Conservation (phyloP, 352 stramenopile species). For the Phytopythium vexans region DNA sequence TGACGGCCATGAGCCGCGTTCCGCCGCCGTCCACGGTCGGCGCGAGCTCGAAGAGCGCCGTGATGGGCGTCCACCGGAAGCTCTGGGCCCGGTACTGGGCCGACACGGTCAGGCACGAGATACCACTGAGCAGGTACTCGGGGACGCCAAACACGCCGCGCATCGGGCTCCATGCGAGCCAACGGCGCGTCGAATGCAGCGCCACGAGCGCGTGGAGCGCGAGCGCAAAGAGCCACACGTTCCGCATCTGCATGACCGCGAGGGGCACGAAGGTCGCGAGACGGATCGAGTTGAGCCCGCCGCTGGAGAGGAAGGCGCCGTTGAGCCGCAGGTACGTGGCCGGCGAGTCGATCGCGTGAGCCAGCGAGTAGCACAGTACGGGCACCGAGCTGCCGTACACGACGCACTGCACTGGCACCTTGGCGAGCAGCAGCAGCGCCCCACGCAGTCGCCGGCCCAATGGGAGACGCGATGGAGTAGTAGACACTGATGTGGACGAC, state of each 20-base stretch:
- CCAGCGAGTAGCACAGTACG: slow-evolving; percentile 36
- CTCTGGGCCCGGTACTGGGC: slow-evolving; percentile 19
- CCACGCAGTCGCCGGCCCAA: not conserved
- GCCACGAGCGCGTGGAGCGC: slow-evolving; percentile 19
- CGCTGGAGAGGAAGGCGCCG: slow-evolving; percentile 23
- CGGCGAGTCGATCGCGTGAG: slow-evolving; percentile 40
- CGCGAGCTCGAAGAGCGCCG: no score
- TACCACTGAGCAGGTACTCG: slow-evolving; percentile 30
- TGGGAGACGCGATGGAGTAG: not conserved
- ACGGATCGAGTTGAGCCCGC: slow-evolving; percentile 21
- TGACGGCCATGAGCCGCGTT: not conserved
- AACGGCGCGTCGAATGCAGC: slow-evolving; percentile 11
- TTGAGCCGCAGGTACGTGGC: slow-evolving; percentile 33
- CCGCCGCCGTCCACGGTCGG: no score
- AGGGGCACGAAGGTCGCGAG: slow-evolving; percentile 21
- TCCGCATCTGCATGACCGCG: slow-evolving; percentile 42
- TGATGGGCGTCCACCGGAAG: no score
- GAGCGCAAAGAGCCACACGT: slow-evolving; percentile 38
- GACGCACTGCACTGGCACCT: slow-evolving; percentile 45
- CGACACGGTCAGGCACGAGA: slow-evolving; percentile 26
- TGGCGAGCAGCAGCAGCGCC: slow-evolving; percentile 27
- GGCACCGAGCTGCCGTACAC: slow-evolving; percentile 45
- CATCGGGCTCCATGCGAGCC: slow-evolving; percentile 4
- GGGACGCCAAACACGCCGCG: slow-evolving; percentile 23
- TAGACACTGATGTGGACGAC: not conserved